Evolutionary conservation across 2,329 filamentous ascomycete genomes (phyloP).

Genomic region (Neonectria hederae): DNA sequence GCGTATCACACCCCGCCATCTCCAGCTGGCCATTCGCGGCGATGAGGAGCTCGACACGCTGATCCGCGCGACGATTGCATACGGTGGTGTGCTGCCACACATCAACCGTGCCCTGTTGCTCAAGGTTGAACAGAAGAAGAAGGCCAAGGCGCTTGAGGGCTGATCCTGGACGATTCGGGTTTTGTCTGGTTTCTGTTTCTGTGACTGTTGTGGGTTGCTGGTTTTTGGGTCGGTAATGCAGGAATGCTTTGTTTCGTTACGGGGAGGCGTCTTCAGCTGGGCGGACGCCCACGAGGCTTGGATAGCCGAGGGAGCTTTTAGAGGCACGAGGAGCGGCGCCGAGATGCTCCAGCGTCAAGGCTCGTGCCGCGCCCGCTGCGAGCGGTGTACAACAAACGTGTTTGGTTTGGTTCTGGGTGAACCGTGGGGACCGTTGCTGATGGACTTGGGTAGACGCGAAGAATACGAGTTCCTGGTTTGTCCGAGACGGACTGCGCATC

Average conservation of each 20-base stretch:
- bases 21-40: slow-evolving; percentile 97
- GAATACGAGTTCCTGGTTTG: slow-evolving; percentile 39
- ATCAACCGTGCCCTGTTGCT: slow-evolving; percentile 97
- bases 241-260: slow-evolving; percentile 41
- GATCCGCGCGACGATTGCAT: slow-evolving; percentile 97
- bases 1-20: slow-evolving; percentile 97
- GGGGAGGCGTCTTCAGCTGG: slow-evolving; percentile 37
- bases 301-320: slow-evolving; percentile 37
- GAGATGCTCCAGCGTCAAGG: slow-evolving; percentile 21
- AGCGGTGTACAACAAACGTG: slow-evolving; percentile 41
- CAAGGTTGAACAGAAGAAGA: slow-evolving; percentile 99
- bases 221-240: slow-evolving; percentile 43
- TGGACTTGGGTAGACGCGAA: slow-evolving; percentile 44
- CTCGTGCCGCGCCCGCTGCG: slow-evolving; percentile 29
- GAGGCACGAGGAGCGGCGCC: slow-evolving; percentile 31
- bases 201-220: slow-evolving; percentile 33
- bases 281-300: slow-evolving; percentile 36
- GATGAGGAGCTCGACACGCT: slow-evolving; percentile 98
- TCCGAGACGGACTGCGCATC: neutral
- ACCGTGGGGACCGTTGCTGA: slow-evolving; percentile 40
- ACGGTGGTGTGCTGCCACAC: slow-evolving; percentile 96
- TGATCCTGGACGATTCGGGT: slow-evolving; percentile 40
- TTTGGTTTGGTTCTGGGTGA: slow-evolving; percentile 31
- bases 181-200: slow-evolving; percentile 35
- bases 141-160: slow-evolving; percentile 65